phyloP scores from a whole-genome alignment of 140 eudicot species.

The Stevia rebaudiana region DNA sequence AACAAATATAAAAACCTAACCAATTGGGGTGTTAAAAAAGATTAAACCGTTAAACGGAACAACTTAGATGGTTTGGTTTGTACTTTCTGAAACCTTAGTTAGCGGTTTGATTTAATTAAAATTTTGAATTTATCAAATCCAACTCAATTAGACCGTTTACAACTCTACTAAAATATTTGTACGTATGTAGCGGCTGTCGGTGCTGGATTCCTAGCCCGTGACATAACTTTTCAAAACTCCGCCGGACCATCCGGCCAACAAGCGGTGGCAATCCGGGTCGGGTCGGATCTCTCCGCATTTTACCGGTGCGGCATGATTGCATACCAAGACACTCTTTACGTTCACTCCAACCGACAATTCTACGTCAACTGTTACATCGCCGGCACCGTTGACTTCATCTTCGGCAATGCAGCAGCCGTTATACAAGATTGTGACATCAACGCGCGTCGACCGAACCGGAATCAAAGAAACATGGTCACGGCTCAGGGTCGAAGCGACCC shows the following conservation, averaged over 20 bases:
- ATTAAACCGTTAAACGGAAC: too few species aligned
- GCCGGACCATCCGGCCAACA: constrained; percentile 60
- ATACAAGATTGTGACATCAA: constrained; percentile 74
- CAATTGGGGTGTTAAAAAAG: too few species aligned
- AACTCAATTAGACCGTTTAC: too few species aligned
- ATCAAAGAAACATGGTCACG: constrained; percentile 70
- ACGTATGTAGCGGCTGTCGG: constrained; percentile 63
- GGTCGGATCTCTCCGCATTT: constrained; percentile 61
- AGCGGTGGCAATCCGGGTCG: constrained; percentile 85
- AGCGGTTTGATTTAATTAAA: too few species aligned
- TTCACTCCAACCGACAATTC: constrained; percentile 74
- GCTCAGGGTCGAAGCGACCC: constrained; percentile 83
- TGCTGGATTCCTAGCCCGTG: constrained; percentile 67
- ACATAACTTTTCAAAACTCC: constrained; percentile 31
- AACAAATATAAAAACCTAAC: too few species aligned
- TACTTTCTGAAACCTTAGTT: too few species aligned
- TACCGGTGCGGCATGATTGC: constrained; percentile 38
- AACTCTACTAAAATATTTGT: too few species aligned
- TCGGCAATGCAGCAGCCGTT: constrained; percentile 68
- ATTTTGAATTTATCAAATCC: too few species aligned
- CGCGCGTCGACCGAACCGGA: constrained; percentile 45
- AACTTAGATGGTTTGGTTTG: too few species aligned
- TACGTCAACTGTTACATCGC: constrained; percentile 44
- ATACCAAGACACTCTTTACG: constrained; percentile 79
- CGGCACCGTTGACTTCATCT: constrained; percentile 80